Conservation (phyloP, 2,329 filamentous ascomycete species). For the Aureobasidium lini region DNA sequence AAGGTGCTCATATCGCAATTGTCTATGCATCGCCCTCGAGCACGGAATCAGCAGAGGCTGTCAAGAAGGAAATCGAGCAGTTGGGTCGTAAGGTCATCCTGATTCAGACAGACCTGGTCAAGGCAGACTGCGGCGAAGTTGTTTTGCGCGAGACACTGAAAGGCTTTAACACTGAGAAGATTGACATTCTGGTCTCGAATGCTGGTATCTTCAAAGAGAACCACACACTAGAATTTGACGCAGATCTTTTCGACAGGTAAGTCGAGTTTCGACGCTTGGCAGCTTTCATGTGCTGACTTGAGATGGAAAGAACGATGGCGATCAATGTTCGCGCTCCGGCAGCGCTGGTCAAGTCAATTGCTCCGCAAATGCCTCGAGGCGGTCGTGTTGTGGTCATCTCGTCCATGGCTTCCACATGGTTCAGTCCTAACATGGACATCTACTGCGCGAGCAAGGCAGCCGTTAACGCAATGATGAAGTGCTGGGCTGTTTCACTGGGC, state of each 20-base stretch:
- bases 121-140: conserved; percentile 38
- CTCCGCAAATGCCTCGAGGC: conserved; percentile 25
- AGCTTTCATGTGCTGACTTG: background rate
- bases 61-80: conserved; percentile 36
- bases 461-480: conserved; percentile 14
- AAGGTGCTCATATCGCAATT: conserved; percentile 40
- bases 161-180: conserved; percentile 31
- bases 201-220: conserved; percentile 33
- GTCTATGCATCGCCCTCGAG: conserved; percentile 49
- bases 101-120: conserved; percentile 50
- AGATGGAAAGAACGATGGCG: background rate
- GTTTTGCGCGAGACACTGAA: conserved; percentile 44
- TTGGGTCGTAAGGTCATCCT: conserved; percentile 39
- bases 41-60: conserved; percentile 45
- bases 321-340: conserved; percentile 22
- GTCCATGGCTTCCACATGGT: conserved; percentile 47
- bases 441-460: conserved; percentile 30
- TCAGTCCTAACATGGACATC: conserved; percentile 49
- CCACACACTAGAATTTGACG: background rate
- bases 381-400: conserved; percentile 51
- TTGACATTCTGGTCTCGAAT: conserved; percentile 54
- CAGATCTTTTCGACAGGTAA: conserved; percentile 1
- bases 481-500: conserved; percentile 16
- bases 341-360: conserved; percentile 28
- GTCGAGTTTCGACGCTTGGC: background rate